These are phyloP conservation scores for Pulveroboletus sp. DNA, from an alignment of 768 basidiomycete genomes.

Conservation along the genomic window DNA sequence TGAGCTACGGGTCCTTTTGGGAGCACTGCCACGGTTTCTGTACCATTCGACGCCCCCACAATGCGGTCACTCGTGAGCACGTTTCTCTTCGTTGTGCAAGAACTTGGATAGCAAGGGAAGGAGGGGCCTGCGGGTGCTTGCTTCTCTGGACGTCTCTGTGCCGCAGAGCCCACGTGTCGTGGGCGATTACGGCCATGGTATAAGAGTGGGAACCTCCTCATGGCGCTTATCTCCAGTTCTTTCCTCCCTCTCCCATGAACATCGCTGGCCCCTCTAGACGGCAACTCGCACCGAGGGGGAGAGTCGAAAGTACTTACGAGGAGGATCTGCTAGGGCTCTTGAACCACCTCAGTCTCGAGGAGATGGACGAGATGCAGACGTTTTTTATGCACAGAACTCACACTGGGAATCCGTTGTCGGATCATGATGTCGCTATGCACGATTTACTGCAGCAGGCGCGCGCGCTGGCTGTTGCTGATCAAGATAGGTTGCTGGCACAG, in stretches of 20 bases:
- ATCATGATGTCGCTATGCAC: slow-evolving; percentile 23
- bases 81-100: no score
- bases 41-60: no score
- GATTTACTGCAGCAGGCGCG: slow-evolving; percentile 23
- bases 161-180: slow-evolving; percentile 3
- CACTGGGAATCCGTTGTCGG: slow-evolving; percentile 12
- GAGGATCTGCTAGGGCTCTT: slow-evolving; percentile 21
- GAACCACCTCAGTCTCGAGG: slow-evolving; percentile 14
- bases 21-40: background rate
- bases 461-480: slow-evolving; percentile 9
- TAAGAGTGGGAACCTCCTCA: background rate
- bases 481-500: slow-evolving; percentile 23
- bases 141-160: background rate
- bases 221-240: background rate
- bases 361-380: slow-evolving; percentile 16
- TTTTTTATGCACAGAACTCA: slow-evolving; percentile 3
- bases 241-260: slow-evolving; percentile 21
- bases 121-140: no score
- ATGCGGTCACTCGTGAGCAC: no score
- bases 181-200: background rate
- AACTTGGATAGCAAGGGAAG: no score
- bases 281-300: background rate
- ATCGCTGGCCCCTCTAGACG: slow-evolving; percentile 19
- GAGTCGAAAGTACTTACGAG: slow-evolving; percentile 24
- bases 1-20: background rate